A percentile compares a stretch with the other conserved stretches of the same genome.
Conservation (phyloP, 2,329 filamentous ascomycete species). For the Stachybotrys chlorohalonatus region DNA sequence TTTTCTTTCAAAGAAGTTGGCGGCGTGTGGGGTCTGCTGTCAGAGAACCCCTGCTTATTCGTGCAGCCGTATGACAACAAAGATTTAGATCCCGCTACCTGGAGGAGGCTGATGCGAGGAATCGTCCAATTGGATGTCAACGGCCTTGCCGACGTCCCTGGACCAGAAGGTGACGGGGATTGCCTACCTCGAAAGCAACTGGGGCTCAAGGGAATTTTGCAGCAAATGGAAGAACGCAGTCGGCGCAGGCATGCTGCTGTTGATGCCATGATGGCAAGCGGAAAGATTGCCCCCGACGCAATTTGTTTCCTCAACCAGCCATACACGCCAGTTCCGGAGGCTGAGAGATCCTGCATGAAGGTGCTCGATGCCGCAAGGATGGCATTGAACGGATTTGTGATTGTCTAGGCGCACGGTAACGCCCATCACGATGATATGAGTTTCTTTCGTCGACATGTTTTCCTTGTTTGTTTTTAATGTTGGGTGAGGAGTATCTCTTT, state of each 20-base stretch:
- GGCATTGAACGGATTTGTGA: conserved; percentile 45
- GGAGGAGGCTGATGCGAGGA: conserved; percentile 44
- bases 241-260: conserved; percentile 37
- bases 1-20: conserved; percentile 39
- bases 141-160: conserved; percentile 27
- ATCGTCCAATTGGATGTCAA: conserved; percentile 50
- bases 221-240: conserved; percentile 42
- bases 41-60: conserved; percentile 16
- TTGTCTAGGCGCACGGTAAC: conserved; percentile 27
- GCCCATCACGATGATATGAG: not conserved
- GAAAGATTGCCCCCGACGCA: conserved; percentile 14
- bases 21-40: conserved; percentile 35
- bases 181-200: conserved; percentile 23
- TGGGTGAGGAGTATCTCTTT: not conserved
- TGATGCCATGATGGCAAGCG: conserved; percentile 34
- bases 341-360: conserved; percentile 34
- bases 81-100: conserved; percentile 41
- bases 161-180: not conserved
- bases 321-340: conserved; percentile 17
- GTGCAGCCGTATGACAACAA: conserved; percentile 27
- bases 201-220: conserved; percentile 46
- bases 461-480: not conserved
- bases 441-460: not conserved
- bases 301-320: conserved; percentile 6
- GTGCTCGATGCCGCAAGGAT: conserved; percentile 45